phyloP scores from a whole-genome alignment of 352 stramenopile genomes.

The Poterioochromonas sp. region DNA sequence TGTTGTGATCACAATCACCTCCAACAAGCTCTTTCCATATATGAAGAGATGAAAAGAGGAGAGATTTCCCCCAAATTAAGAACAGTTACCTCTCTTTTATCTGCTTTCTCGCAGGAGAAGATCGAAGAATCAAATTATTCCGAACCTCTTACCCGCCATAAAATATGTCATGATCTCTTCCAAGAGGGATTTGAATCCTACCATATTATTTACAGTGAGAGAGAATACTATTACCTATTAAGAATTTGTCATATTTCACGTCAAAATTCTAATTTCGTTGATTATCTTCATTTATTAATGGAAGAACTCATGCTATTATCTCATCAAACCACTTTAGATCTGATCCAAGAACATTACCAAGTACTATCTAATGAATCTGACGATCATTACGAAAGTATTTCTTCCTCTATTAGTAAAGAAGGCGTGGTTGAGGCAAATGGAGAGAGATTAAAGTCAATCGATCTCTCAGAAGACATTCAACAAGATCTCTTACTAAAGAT shows the following conservation, averaged over 20 bases:
- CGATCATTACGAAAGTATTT: not conserved
- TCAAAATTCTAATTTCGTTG: not conserved
- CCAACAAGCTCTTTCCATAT: not conserved
- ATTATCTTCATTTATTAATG: not conserved
- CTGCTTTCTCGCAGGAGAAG: not conserved
- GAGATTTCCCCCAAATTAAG: not conserved
- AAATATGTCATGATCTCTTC: not conserved
- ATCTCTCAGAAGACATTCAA: not conserved
- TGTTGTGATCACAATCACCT: not conserved
- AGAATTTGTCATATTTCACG: not conserved
- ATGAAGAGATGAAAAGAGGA: not conserved
- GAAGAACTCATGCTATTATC: not conserved
- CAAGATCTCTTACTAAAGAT: not conserved
- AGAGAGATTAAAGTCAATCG: not conserved
- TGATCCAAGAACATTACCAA: not conserved
- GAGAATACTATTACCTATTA: constrained; percentile 2
- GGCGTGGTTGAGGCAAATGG: not conserved
- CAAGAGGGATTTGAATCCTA: not conserved
- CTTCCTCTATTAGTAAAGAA: not conserved
- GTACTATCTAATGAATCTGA: too few species aligned
- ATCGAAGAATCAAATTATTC: not conserved
- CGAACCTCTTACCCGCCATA: not conserved
- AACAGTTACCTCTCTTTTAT: not conserved
- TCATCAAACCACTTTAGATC: not conserved
- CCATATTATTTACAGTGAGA: not conserved